A percentile compares a stretch with the other conserved stretches of the same genome.
Evolutionary conservation across 805 yeast genomes (phyloP).

Genomic region (Zygoascus flipseniorum): DNA sequence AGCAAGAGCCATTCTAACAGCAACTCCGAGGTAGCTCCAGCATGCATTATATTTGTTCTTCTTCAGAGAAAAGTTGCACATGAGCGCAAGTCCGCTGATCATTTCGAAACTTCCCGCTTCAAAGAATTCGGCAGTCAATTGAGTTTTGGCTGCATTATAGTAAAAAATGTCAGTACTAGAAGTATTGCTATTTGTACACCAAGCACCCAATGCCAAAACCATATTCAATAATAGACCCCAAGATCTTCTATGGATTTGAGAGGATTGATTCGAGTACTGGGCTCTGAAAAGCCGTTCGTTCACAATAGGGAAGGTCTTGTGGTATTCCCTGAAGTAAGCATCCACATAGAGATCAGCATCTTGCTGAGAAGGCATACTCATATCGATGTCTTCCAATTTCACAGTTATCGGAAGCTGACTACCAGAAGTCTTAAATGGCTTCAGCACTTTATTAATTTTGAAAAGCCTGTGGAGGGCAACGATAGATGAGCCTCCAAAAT

Average conservation of each 20-base stretch:
- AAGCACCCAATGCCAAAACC: constrained; percentile 59
- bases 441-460: background rate
- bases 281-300: constrained; percentile 46
- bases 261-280: constrained; percentile 31
- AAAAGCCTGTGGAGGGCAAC: background rate
- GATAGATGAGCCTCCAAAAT: background rate
- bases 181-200: constrained; percentile 52
- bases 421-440: background rate
- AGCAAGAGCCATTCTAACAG: constrained; percentile 58
- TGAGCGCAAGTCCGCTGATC: constrained; percentile 42
- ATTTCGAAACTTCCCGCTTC: constrained; percentile 53
- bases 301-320: constrained; percentile 53
- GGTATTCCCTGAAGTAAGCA: constrained; percentile 50
- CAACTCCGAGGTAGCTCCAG: constrained; percentile 59
- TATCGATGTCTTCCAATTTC: background rate
- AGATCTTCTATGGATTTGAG: constrained; percentile 33
- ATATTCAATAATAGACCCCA: constrained; percentile 51
- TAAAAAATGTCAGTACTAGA: constrained; percentile 46
- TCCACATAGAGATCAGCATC: constrained; percentile 33
- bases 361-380: background rate
- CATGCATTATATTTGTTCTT: constrained; percentile 60
- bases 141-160: constrained; percentile 44
- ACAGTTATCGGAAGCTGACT: background rate
- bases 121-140: constrained; percentile 39
- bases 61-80: constrained; percentile 56